phyloP scores from a whole-genome alignment of 1,284 basidiomycete species.

The Malassezia psittaci region DNA sequence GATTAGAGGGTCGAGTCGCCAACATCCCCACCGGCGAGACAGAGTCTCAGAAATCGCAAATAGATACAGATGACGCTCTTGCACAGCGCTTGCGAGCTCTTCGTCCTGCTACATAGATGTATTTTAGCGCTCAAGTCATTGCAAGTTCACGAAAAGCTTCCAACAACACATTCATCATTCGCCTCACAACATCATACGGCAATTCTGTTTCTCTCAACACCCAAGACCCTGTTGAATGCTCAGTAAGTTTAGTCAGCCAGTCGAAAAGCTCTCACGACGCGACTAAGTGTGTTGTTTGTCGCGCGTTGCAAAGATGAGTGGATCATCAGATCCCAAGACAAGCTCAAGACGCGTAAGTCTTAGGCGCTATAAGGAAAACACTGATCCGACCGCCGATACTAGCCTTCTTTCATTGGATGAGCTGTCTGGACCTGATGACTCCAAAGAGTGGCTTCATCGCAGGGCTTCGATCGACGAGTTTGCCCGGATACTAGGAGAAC shows the following conservation, averaged over 20 bases:
- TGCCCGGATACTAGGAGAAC: slow-evolving; percentile 14
- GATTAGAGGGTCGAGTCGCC: slow-evolving; percentile 55
- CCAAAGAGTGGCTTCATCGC: background rate
- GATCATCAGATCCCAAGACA: background rate
- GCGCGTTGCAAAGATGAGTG: background rate
- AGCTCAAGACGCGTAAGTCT: background rate
- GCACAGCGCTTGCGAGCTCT: slow-evolving; percentile 55
- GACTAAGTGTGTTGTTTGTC: background rate
- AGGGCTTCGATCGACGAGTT: slow-evolving; percentile 11
- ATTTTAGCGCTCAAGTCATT: background rate
- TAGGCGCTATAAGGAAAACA: background rate
- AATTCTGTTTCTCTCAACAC: no score
- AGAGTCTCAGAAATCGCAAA: slow-evolving; percentile 16
- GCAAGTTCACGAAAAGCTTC: background rate
- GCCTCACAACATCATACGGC: no score
- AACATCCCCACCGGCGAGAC: slow-evolving; percentile 28
- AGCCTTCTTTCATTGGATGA: slow-evolving; percentile 1
- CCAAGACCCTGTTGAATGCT: no score
- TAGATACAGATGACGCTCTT: slow-evolving; percentile 51
- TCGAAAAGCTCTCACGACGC: background rate
- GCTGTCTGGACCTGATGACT: slow-evolving; percentile 8
- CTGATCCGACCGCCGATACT: no score
- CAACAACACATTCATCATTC: background rate
- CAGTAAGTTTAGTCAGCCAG: background rate
- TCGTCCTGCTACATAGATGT: slow-evolving; percentile 32